Percentiles rank a stretch among this genome's conserved stretches.
Conservation (phyloP, 441 rosid genomes). For the Gossypium schwendimanii region DNA sequence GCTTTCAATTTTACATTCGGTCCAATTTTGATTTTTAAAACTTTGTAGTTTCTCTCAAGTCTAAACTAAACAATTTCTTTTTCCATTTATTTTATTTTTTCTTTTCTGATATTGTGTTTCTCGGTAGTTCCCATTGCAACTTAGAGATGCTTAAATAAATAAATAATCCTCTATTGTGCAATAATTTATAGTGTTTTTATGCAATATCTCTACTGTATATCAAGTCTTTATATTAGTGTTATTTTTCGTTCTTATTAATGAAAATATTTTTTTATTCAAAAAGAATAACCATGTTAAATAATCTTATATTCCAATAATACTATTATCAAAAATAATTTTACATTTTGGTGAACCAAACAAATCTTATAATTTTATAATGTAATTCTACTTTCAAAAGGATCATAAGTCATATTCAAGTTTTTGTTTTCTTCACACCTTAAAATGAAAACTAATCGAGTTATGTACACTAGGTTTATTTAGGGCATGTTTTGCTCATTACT, state of each 20-base stretch:
- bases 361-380: background rate
- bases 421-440: background rate
- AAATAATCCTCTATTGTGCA: too few relatives aligned
- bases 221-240: background rate
- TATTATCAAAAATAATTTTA: too few relatives aligned
- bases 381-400: background rate
- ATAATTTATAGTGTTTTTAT: too few relatives aligned
- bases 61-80: background rate
- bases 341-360: too few relatives aligned
- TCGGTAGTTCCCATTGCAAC: background rate
- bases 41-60: background rate
- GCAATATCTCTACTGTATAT: too few relatives aligned
- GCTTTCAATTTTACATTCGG: too few relatives aligned
- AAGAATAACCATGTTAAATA: background rate
- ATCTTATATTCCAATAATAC: background rate
- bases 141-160: too few relatives aligned
- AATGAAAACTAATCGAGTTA: background rate
- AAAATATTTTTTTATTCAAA: too few relatives aligned
- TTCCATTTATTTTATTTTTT: too few relatives aligned
- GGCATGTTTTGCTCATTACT: too few relatives aligned
- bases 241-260: background rate
- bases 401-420: background rate
- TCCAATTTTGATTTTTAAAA: background rate
- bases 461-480: too few relatives aligned
- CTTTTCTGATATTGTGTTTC: background rate